A percentile compares a stretch with the other conserved stretches of the same genome.
These are phyloP conservation scores for Endotrypanum monterogeii DNA, from an alignment of 208 protist genomes.

Conservation along the genomic window DNA sequence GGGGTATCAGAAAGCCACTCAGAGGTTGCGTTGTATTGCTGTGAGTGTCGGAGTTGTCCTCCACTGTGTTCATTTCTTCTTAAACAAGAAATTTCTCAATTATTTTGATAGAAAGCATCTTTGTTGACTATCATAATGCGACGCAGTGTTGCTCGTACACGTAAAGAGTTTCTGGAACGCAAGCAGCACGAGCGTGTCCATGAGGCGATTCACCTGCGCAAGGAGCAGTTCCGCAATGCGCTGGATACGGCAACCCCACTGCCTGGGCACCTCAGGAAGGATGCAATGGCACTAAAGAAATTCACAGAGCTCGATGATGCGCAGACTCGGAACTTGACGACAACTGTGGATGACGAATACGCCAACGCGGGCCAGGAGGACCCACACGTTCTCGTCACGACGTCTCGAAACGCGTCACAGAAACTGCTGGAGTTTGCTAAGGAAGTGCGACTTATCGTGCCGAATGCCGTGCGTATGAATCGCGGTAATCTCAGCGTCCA, in stretches of 20 bases:
- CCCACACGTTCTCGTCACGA: slow-evolving; percentile 99
- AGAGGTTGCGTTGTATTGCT: too few species aligned
- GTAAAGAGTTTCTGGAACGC: slow-evolving; percentile 89
- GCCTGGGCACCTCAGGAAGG: slow-evolving; percentile 86
- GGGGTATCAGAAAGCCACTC: too few species aligned
- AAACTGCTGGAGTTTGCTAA: slow-evolving; percentile 98
- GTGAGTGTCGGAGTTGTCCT: too few species aligned
- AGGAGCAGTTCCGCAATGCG: slow-evolving; percentile 85
- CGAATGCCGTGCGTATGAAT: slow-evolving; percentile 98
- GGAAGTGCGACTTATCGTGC: slow-evolving; percentile 98
- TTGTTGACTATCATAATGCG: slow-evolving; percentile 46
- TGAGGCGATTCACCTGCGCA: slow-evolving; percentile 68
- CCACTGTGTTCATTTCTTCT: slow-evolving; percentile 13
- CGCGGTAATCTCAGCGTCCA: slow-evolving; percentile 94
- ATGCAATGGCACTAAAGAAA: slow-evolving; percentile 86
- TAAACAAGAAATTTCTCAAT: neutral
- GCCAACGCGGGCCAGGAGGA: slow-evolving; percentile 95
- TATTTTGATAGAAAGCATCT: neutral
- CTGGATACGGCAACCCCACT: slow-evolving; percentile 76
- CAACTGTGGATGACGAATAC: slow-evolving; percentile 98
- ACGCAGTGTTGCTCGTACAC: slow-evolving; percentile 75
- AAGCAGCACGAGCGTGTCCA: slow-evolving; percentile 86
- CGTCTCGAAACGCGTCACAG: slow-evolving; percentile 95
- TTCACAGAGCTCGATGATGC: slow-evolving; percentile 90
- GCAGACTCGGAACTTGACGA: slow-evolving; percentile 58